Conservation (phyloP, 2,329 filamentous ascomycete species). For the Colletotrichum cuscutae region DNA sequence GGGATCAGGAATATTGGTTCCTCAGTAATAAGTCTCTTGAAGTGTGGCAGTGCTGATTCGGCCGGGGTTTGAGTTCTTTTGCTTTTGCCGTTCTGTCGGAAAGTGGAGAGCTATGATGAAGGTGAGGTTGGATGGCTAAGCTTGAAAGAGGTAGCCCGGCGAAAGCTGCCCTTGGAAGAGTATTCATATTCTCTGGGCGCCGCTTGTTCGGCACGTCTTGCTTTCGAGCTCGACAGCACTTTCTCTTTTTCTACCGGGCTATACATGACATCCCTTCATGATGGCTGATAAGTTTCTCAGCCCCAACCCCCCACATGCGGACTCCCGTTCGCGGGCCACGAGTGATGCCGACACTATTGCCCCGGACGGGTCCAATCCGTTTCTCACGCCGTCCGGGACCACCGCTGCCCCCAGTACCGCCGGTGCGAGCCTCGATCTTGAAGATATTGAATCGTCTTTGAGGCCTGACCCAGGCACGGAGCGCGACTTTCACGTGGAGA, state of each 20-base stretch:
- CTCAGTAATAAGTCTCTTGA: constrained; percentile 4
- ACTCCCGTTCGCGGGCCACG: constrained; percentile 23
- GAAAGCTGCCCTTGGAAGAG: constrained; percentile 20
- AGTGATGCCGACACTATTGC: constrained; percentile 34
- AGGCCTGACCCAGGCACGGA: constrained; percentile 77
- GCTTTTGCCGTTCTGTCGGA: not conserved
- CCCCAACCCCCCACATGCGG: constrained; percentile 24
- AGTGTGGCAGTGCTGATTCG: constrained; percentile 24
- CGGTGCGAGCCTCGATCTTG: constrained; percentile 30
- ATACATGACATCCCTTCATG: constrained; percentile 14
- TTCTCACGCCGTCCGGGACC: constrained; percentile 37
- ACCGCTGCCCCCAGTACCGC: constrained; percentile 27
- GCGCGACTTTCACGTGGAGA: constrained; percentile 73
- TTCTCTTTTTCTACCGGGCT: constrained; percentile 6
- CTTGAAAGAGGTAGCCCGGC: constrained; percentile 10
- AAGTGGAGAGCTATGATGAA: constrained; percentile 26
- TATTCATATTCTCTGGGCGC: constrained; percentile 29
- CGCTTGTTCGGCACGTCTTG: constrained; percentile 29
- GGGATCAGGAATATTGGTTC: constrained; percentile 8
- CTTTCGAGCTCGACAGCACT: constrained; percentile 26
- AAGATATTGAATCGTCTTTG: constrained; percentile 61
- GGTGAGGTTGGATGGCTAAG: not conserved
- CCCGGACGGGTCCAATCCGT: constrained; percentile 35
- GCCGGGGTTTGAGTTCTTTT: constrained; percentile 4
- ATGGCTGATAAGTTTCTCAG: constrained; percentile 27